Evolutionary conservation across 441 rosid genomes (phyloP).

Genomic region (Viola pubescens): DNA sequence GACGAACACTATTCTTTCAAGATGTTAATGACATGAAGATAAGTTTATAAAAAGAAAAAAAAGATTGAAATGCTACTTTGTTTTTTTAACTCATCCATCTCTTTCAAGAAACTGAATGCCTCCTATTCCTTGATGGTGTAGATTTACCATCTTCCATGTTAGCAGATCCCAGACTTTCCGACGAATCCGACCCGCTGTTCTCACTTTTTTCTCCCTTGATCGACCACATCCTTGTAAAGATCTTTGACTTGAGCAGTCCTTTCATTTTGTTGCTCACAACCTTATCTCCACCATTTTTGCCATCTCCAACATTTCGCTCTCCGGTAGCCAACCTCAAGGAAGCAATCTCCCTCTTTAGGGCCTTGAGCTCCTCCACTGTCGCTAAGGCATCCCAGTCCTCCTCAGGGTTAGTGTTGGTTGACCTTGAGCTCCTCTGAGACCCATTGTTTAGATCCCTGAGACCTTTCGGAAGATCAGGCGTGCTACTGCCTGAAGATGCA

Average conservation of each 20-base stretch:
- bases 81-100: conserved; percentile 6
- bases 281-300: conserved; percentile 26
- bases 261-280: conserved; percentile 48
- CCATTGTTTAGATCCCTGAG: conserved; percentile 47
- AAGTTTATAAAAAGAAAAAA: not conserved
- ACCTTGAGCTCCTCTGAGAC: conserved; percentile 56
- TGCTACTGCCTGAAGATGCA: conserved; percentile 71
- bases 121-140: conserved; percentile 64
- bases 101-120: conserved; percentile 59
- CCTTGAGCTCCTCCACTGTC: conserved; percentile 61
- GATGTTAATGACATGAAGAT: conserved; percentile 13
- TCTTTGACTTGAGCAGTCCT: conserved; percentile 59
- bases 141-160: conserved; percentile 39
- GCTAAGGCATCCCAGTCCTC: conserved; percentile 80
- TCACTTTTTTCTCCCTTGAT: conserved; percentile 44
- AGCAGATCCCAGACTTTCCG: conserved; percentile 57
- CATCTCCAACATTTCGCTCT: conserved; percentile 23
- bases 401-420: conserved; percentile 49
- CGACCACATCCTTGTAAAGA: conserved; percentile 49
- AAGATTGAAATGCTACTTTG: conserved; percentile 6
- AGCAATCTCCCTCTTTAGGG: conserved; percentile 56
- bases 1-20: conserved; percentile 18
- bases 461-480: conserved; percentile 59
- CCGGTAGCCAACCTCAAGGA: conserved; percentile 38
- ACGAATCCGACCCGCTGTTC: conserved; percentile 63